Evolutionary conservation across 2,329 filamentous ascomycete genomes (phyloP).

Genomic region (Sphaerostilbella broomeana): DNA sequence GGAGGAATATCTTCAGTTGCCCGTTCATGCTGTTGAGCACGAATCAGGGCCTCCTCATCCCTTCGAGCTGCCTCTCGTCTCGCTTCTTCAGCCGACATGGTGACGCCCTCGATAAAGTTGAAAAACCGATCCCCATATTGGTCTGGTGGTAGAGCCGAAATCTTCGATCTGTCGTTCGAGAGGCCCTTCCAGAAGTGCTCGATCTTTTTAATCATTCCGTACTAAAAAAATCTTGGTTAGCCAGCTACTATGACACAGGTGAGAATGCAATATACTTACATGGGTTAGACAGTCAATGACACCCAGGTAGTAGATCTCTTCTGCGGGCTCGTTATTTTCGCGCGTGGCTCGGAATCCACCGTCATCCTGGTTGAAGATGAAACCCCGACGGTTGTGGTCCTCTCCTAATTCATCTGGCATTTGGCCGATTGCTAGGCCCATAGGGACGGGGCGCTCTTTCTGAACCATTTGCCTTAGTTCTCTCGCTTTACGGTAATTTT

Average conservation of each 20-base stretch:
- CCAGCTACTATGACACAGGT: no score
- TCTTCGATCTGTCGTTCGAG: conserved; percentile 73
- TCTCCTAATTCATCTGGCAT: conserved; percentile 88
- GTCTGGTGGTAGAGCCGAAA: conserved; percentile 84
- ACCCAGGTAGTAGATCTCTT: conserved; percentile 95
- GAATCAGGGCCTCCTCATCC: conserved; percentile 51
- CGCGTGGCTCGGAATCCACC: conserved; percentile 91
- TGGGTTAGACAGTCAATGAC: conserved; percentile 98
- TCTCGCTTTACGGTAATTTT: conserved; percentile 82
- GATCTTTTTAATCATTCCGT: conserved; percentile 87
- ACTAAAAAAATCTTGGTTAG: conserved; percentile 45
- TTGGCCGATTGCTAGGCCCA: conserved; percentile 72
- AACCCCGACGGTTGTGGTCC: conserved; percentile 59
- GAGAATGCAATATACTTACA: no score
- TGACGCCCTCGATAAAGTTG: conserved; percentile 84
- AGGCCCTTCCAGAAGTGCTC: conserved; percentile 98
- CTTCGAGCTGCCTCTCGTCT: conserved; percentile 55
- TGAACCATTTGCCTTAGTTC: conserved; percentile 91
- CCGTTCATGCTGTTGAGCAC: conserved; percentile 29
- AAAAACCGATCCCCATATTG: conserved; percentile 92
- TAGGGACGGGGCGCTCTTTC: conserved; percentile 85
- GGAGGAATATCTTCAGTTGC: conserved; percentile 39
- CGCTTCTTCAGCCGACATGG: conserved; percentile 82
- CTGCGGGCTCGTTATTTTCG: conserved; percentile 74
- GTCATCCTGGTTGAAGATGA: conserved; percentile 89